phyloP scores from a whole-genome alignment of 441 rosid genomes.

The Capsella rubella region DNA sequence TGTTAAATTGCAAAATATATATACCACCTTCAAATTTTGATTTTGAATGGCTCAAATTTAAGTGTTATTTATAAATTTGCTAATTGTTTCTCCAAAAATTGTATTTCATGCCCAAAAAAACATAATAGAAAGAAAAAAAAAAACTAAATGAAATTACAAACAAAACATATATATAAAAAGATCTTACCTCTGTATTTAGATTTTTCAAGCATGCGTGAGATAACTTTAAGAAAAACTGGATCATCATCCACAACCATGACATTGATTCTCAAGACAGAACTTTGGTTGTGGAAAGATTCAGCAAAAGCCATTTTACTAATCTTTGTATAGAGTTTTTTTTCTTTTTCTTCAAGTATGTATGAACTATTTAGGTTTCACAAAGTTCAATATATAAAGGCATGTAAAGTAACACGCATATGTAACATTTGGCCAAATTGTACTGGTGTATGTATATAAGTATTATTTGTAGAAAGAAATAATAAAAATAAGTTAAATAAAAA shows the following conservation, averaged over 20 bases:
- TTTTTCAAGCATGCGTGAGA: constrained; percentile 53
- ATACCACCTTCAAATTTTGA: not conserved
- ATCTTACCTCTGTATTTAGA: constrained; percentile 54
- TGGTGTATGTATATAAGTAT: constrained; percentile 22
- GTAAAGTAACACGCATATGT: constrained; percentile 25
- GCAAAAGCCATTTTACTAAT: constrained; percentile 34
- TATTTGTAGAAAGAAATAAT: constrained; percentile 33
- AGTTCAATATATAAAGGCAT: constrained; percentile 29
- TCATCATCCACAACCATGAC: constrained; percentile 76
- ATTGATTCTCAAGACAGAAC: constrained; percentile 37
- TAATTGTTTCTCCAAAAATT: not conserved
- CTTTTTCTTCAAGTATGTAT: constrained; percentile 7
- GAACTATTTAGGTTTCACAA: constrained; percentile 25
- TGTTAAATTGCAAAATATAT: too few relatives aligned
- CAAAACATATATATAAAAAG: not conserved
- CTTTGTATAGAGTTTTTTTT: not conserved
- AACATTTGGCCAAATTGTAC: constrained; percentile 35
- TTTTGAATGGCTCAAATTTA: not conserved
- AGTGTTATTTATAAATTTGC: not conserved
- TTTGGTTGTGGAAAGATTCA: constrained; percentile 39
- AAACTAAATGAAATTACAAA: not conserved
- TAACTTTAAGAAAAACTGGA: constrained; percentile 50
- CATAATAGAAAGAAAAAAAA: not conserved
- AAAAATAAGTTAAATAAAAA: constrained; percentile 11
- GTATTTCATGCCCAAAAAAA: not conserved